Base-by-base conservation (phyloP, 2,329 filamentous ascomycete species). In the Arthrocladium fulminans region DNA sequence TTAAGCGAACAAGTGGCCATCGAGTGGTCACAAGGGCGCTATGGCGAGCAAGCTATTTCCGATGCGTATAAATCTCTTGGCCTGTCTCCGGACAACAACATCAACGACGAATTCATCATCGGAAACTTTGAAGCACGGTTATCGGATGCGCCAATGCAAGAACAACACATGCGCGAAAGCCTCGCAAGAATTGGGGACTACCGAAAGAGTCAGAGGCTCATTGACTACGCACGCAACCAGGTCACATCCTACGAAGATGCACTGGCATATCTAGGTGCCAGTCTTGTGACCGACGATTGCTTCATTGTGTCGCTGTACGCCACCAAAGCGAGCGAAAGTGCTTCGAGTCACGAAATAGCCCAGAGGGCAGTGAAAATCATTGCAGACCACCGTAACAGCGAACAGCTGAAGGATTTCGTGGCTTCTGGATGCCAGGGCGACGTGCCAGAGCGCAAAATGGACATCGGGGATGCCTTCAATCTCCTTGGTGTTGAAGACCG, bases 201-300 rank as follows among this genome's bases (percentile, higher is more conserved):
- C 30, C 72, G 79, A 43, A 64, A 68, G 19, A 86, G 81, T 60
- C 68, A 75, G 37, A 68, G 67, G 35, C 77, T 86, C 45, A 70
- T 74, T 53, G 70, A 73, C 41, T 74, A 76, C 38, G 78, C 81
- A 3, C 72, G 23, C 45, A 43, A 51, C 72, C 70, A 70, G 12
- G 70, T 83, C 23, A 73, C 81, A 52, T 80, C 74, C n/a, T 75
- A 77, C 48, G 73, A 79, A 39, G 78, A 84, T 59, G 83, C 83
- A 1, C 68, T 83, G 25, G 66, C 74, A 10, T 85, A 76, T 66
- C 68, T 86, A 10, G 76, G 73, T 6, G 73, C 78, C 9, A 66
- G 70, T 45, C 61, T 64, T 23, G 63, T 65, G 9, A 74, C 70
- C 8, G 57, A 70, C 2, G 79, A 83, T 57, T 76, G 81, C 41